Base-by-base conservation (phyloP, 345 rosid genomes). In the Adansonia digitata region DNA sequence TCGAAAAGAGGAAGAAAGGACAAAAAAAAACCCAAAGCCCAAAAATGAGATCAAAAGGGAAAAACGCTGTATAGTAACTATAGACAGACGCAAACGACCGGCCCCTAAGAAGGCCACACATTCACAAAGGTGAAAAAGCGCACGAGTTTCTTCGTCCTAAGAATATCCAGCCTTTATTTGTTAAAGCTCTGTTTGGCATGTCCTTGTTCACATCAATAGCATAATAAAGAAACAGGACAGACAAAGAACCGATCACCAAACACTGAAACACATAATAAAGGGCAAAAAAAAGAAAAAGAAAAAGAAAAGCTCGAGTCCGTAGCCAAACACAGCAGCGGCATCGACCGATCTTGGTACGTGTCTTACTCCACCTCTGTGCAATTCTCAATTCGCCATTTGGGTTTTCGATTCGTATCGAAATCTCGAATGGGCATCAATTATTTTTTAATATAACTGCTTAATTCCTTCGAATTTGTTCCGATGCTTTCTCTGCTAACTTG, bases 341-440 rank as follows among this genome's bases (percentile, higher is more conserved):
- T 4, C 70, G 69, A 55, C 49, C 59, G 24, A 31, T 26, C 5
- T 46, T 49, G 73, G 59, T 49, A n/a, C 59, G 59, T 69, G 2
- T 60, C 65, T 60, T 1, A 60, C 20, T 59, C 63, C 0, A 37
- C 22, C 52, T 51, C 15, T 64, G 9, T 79, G 31, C 22, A 35
- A 63, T 60, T 51, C 48, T 63, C 67, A 39, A 45, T 62, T 77
- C 37, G 75, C 40, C 2, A 56, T 43, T 34, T 69, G 69, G 77
- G 63, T 14, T 51, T 76, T 59, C n/a, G 40, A 22, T 69, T 74
- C 22, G n/a, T 18, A 29, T 69, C 48, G 46, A 69, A 57, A 72
- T 67, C 49, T 46, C 66, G 7, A 20, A 24, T 31, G 27, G 73
- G 73, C 18, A 5, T 49, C 17, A 22, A 49, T 63, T 46, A 60